phyloP scores from a whole-genome alignment of 108 stramenopile species.

The Chaetoceros muelleri region DNA sequence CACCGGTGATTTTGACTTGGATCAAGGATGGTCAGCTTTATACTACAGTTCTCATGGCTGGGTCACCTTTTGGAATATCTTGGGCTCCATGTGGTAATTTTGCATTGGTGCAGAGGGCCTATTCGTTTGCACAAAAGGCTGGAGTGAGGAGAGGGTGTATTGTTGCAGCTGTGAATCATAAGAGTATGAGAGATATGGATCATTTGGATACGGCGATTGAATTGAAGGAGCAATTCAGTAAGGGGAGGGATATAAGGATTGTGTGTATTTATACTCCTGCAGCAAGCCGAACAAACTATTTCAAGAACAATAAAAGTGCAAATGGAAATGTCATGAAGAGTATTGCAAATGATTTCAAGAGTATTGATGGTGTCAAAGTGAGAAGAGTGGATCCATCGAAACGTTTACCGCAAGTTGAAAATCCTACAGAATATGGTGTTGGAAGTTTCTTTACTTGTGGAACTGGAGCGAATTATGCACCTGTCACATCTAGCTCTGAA shows the following conservation, averaged over 20 bases:
- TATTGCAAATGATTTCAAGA: background rate
- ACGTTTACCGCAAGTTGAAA: background rate
- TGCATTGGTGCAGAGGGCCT: slow-evolving; percentile 43
- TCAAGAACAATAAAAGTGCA: slow-evolving; percentile 28
- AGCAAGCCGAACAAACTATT: slow-evolving; percentile 36
- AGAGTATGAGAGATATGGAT: slow-evolving; percentile 26
- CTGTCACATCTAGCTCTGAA: background rate
- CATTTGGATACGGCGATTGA: slow-evolving; percentile 25
- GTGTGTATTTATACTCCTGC: slow-evolving; percentile 49
- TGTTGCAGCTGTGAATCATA: slow-evolving; percentile 28
- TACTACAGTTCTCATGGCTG: slow-evolving; percentile 33
- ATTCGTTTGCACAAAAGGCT: slow-evolving; percentile 17
- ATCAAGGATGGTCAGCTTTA: slow-evolving; percentile 34
- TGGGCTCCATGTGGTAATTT: slow-evolving; percentile 81
- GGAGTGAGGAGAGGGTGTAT: slow-evolving; percentile 50
- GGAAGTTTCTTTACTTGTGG: slow-evolving; percentile 1
- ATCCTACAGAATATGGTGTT: background rate
- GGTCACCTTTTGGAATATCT: slow-evolving; percentile 48
- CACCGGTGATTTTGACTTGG: slow-evolving; percentile 38
- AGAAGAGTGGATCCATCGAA: background rate
- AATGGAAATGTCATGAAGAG: background rate
- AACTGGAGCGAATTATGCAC: background rate
- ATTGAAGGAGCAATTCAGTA: slow-evolving; percentile 14
- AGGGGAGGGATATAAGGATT: slow-evolving; percentile 25
- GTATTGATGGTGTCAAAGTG: background rate